Evolutionary conservation across 2,329 filamentous ascomycete species (phyloP).

Genomic region (Xylaria polymorpha): DNA sequence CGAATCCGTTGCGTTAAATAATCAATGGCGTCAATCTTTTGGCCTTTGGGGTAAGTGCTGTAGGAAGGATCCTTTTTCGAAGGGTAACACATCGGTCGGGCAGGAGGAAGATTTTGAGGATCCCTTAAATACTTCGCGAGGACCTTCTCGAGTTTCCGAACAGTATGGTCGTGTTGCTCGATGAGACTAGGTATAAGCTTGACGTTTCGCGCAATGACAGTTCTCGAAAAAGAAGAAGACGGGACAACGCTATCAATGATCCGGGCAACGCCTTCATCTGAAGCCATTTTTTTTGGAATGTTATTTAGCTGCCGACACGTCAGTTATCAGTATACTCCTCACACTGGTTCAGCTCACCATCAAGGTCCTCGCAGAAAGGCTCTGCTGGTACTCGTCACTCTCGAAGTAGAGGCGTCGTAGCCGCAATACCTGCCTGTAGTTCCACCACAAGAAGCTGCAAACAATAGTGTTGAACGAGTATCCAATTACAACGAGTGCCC

Average conservation of each 20-base stretch:
- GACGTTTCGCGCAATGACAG: slow-evolving; percentile 87
- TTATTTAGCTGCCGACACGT: slow-evolving; percentile 77
- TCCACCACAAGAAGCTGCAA: slow-evolving; percentile 86
- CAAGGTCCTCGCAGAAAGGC: slow-evolving; percentile 79
- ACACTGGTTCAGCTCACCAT: slow-evolving; percentile 61
- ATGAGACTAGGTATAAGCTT: slow-evolving; percentile 89
- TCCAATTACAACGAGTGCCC: slow-evolving; percentile 69
- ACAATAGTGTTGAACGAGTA: slow-evolving; percentile 80
- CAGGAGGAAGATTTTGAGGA: slow-evolving; percentile 80
- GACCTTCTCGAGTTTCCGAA: slow-evolving; percentile 83
- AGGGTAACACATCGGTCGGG: slow-evolving; percentile 81
- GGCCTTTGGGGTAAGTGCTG: slow-evolving; percentile 68
- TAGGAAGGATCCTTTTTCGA: slow-evolving; percentile 82
- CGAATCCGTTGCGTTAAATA: slow-evolving; percentile 89
- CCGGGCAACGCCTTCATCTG: slow-evolving; percentile 87
- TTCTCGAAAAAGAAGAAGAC: slow-evolving; percentile 62
- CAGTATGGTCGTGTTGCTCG: slow-evolving; percentile 81
- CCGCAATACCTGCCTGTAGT: slow-evolving; percentile 78
- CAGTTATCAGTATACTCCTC: slow-evolving; percentile 5
- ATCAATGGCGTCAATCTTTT: slow-evolving; percentile 93
- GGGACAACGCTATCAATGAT: slow-evolving; percentile 85
- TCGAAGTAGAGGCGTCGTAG: slow-evolving; percentile 85
- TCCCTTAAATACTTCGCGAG: slow-evolving; percentile 92
- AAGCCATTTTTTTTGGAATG: slow-evolving; percentile 78
- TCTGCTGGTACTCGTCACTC: slow-evolving; percentile 87